Conservation (phyloP, 495 filamentous ascomycete genomes). For the Margaritispora aquatica region DNA sequence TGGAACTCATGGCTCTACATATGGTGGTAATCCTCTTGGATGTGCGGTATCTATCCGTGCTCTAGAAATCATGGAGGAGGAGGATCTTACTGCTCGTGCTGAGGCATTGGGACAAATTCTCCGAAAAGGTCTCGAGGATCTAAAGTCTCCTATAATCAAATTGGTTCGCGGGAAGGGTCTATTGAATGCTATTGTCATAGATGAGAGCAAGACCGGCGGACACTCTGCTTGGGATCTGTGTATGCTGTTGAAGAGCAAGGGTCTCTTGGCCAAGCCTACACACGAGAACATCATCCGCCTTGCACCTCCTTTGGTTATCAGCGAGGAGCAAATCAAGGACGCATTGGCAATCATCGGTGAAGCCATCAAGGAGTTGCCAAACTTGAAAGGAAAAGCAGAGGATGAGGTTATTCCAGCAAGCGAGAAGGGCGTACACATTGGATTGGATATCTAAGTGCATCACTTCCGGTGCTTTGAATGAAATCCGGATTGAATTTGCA, state of each 20-base stretch:
- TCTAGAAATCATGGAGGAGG: conserved; percentile 90
- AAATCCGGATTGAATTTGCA: background rate
- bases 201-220: conserved; percentile 78
- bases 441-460: conserved; percentile 6
- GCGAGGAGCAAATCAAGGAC: conserved; percentile 74
- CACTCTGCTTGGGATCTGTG: conserved; percentile 97
- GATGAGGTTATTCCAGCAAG: conserved; percentile 13
- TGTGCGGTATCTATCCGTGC: conserved; percentile 95
- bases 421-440: conserved; percentile 23
- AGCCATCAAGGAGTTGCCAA: conserved; percentile 59
- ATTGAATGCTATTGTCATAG: conserved; percentile 94
- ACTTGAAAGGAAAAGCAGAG: conserved; percentile 20
- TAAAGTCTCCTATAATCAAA: conserved; percentile 76
- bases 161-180: conserved; percentile 86
- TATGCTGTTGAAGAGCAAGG: conserved; percentile 92
- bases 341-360: conserved; percentile 70
- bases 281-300: conserved; percentile 97
- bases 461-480: too few species aligned
- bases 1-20: conserved; percentile 94
- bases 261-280: conserved; percentile 94
- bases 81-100: conserved; percentile 76
- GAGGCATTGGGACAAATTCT: conserved; percentile 79
- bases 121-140: conserved; percentile 60
- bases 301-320: conserved; percentile 82
- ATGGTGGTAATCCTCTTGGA: conserved; percentile 95